These are phyloP conservation scores for Polyporus arcularius DNA, from an alignment of 768 basidiomycete species.

Conservation along the genomic window DNA sequence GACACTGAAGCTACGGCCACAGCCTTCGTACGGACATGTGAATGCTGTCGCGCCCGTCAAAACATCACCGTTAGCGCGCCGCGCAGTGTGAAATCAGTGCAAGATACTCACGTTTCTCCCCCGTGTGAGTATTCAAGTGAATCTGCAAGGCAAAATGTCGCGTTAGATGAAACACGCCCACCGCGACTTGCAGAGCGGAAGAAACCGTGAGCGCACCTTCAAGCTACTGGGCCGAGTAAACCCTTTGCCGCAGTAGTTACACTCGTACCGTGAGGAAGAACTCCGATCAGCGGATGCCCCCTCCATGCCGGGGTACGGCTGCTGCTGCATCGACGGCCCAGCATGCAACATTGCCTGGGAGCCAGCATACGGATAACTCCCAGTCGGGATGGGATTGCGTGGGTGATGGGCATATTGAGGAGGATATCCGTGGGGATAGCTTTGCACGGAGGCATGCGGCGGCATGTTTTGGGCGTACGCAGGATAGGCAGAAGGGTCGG, in stretches of 20 bases:
- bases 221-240: slow-evolving; percentile 85
- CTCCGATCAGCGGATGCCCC: slow-evolving; percentile 22
- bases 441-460: slow-evolving; percentile 10
- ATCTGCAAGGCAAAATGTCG: slow-evolving; percentile 47
- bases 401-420: slow-evolving; percentile 14
- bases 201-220: slow-evolving; percentile 47
- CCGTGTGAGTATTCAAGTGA: slow-evolving; percentile 82
- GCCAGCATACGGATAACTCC: slow-evolving; percentile 30
- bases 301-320: slow-evolving; percentile 16
- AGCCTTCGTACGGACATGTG: slow-evolving; percentile 70
- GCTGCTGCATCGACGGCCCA: slow-evolving; percentile 10
- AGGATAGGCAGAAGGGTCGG: slow-evolving; percentile 21
- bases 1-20: slow-evolving; percentile 82
- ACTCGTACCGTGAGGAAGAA: slow-evolving; percentile 65
- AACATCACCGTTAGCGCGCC: slow-evolving; percentile 5
- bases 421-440: slow-evolving; percentile 15
- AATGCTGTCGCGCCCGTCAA: slow-evolving; percentile 53
- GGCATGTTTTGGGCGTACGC: slow-evolving; percentile 10
- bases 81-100: not conserved
- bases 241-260: slow-evolving; percentile 75
- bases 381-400: slow-evolving; percentile 21
- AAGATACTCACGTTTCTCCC: slow-evolving; percentile 71
- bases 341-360: slow-evolving; percentile 46
- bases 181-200: not conserved
- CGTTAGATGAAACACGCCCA: slow-evolving; percentile 1